Evolutionary conservation across 1,284 basidiomycete genomes (phyloP).

Genomic region (Sporisorium exsertum): DNA sequence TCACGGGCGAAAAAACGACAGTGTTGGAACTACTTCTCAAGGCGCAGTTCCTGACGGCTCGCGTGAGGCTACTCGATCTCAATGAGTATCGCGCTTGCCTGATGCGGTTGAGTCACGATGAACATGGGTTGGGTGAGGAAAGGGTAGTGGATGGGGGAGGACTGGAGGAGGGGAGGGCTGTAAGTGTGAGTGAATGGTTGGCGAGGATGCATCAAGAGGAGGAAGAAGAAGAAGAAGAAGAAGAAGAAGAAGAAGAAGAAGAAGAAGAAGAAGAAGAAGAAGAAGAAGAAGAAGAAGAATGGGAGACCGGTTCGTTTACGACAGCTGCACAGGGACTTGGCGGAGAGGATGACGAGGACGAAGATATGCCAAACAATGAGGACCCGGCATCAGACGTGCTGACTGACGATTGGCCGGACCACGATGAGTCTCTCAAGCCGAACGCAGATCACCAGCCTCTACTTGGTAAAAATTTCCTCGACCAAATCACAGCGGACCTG

Average conservation of each 20-base stretch:
- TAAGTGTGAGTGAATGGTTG: neutral
- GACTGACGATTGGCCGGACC: neutral
- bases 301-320: neutral
- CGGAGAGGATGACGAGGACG: neutral
- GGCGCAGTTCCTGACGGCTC: constrained; percentile 6
- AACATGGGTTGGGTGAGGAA: neutral
- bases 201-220: neutral
- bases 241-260: too few species aligned
- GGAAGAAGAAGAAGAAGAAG: neutral
- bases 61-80: neutral
- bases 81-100: neutral
- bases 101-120: neutral
- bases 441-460: too few species aligned
- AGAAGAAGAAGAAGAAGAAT: neutral
- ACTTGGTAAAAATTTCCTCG: neutral
- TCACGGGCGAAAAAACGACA: neutral
- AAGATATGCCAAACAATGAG: neutral
- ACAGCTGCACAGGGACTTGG: neutral
- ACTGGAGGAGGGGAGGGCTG: neutral
- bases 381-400: neutral
- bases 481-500: neutral
- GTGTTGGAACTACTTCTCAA: constrained; percentile 15
- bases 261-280: neutral
- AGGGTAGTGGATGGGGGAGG: neutral
- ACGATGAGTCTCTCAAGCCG: neutral